Conservation (phyloP, 139 green algal genomes). For the Pycnococcus provasolii region DNA sequence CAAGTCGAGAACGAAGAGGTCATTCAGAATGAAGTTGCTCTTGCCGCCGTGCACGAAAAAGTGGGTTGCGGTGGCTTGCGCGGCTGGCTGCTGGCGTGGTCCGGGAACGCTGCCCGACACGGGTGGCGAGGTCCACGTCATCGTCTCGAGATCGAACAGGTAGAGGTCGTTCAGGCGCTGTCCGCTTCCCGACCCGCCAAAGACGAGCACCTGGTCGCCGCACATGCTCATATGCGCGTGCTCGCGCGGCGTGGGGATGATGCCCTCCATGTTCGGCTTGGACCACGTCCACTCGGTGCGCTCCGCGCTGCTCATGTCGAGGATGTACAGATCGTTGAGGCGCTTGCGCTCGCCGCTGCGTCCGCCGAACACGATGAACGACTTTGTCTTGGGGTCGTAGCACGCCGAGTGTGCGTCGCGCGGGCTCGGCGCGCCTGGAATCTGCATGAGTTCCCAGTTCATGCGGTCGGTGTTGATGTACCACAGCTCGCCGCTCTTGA, state of each 20-base stretch:
- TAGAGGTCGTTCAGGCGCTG: constrained; percentile 67
- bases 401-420: constrained; percentile 41
- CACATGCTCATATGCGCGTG: constrained; percentile 1
- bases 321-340: constrained; percentile 48
- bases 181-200: constrained; percentile 46
- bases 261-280: constrained; percentile 8
- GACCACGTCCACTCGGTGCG: constrained; percentile 1
- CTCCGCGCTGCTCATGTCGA: constrained; percentile 30
- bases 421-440: constrained; percentile 43
- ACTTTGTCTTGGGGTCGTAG: constrained; percentile 48
- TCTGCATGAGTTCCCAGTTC: constrained; percentile 62
- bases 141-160: constrained; percentile 59
- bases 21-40: constrained; percentile 74
- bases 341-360: constrained; percentile 46
- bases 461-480: constrained; percentile 66
- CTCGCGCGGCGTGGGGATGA: constrained; percentile 20
- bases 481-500: constrained; percentile 52
- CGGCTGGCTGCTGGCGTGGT: constrained; percentile 46
- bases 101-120: constrained; percentile 53
- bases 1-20: constrained; percentile 63
- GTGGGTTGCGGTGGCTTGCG: constrained; percentile 21
- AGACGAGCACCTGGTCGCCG: constrained; percentile 22
- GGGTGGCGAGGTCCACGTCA: constrained; percentile 53
- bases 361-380: constrained; percentile 70
- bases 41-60: constrained; percentile 61